Base-by-base conservation (phyloP, 169 alveolate species). In the Plasmodium fragile region DNA sequence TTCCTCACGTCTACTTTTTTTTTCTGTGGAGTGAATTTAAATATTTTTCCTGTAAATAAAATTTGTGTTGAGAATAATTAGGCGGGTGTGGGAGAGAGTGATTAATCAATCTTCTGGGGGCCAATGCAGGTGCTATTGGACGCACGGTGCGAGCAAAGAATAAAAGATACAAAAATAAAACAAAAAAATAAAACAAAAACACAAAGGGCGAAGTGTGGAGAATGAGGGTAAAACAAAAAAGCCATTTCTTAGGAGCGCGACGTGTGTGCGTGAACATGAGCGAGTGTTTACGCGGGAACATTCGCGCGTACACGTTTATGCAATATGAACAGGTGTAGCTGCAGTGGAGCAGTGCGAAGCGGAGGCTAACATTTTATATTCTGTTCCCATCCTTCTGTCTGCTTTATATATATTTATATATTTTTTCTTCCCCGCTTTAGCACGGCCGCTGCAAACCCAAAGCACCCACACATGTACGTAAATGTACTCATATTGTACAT, bases 1-100 rank as follows among this genome's bases (percentile, higher is more conserved):
- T 85, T 85, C n/a, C 93, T 43, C 13, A 85, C 93, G 59, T 85
- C 93, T 32, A 85, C 25, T 75, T 49, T 85, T 85, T 85, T 85
- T 45, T 85, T 85, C 36, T 85, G 79, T 32, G 81, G 92, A 34
- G 93, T 11, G 75, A 11, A 85, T 69, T 85, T 85, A 77, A 75
- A 73, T 72, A 34, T 16, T 85, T 75, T 85, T 22, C 93, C 93
- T 85, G 71, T 85, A 85, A 85, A 85, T 69, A 85, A 85, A 85
- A 85, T 85, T 75, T 77, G 39, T 43, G 36, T 73, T 18, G 55
- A 3, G 36, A 85, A 43, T 32, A 11, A 36, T 75, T 36, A 75
- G 59, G 16, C 0, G 28, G 82, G 59, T 11, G 28, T 7, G 13
- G 36, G 13, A 65, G 75, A 7, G 41, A 6, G 36, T 65, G n/a